Evolutionary conservation across 306 rosid genomes (phyloP), one percentile per base, ranked within the genome.

Genomic region (Ormosia semicastrata): DNA sequence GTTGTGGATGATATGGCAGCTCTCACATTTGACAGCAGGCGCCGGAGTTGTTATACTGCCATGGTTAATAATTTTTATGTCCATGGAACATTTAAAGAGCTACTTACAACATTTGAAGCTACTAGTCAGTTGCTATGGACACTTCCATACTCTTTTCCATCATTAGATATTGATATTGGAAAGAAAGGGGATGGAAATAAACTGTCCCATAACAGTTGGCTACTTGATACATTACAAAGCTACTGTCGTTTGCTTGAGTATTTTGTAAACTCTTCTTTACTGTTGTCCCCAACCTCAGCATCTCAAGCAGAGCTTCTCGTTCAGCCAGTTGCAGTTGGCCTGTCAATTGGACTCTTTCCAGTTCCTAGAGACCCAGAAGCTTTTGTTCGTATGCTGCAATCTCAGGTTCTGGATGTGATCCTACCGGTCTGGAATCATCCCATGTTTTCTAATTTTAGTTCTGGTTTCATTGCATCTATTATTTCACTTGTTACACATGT

Each of bases 101-200:
- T 96, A 54, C 91, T 96, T 49, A 92, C 94, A 67, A 96, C 99
- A 60, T 96, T 92, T 80, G 97, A 92, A 86, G 99, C 99, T 87
- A 96, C 99, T 68, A 93, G 99, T 89, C 99, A 96, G 75, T 81
- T 96, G 85, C 87, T 96, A 66, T 96, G 98, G 98, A 92, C 97
- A 11, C 81, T 85, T 76, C 97, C 98, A 1, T 89, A 34, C 77
- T 71, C 94, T 71, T 65, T 82, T 73, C 90, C 95, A 49, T 75
- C 89, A 30, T 82, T 93, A 76, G 88, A 86, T 74, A 62, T 71
- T 77, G 93, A 89, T 80, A 84, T 69, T 54, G 94, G 88, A 73
- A 93, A 85, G 91, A 84, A 86, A 13, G 89, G 85, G 69, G 99
- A 87, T 71, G 97, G 88, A 69, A 90, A 84, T 83, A 94, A 90